Evolutionary conservation across 2,329 filamentous ascomycete genomes (phyloP).

Genomic region (Beauveria medogensis): DNA sequence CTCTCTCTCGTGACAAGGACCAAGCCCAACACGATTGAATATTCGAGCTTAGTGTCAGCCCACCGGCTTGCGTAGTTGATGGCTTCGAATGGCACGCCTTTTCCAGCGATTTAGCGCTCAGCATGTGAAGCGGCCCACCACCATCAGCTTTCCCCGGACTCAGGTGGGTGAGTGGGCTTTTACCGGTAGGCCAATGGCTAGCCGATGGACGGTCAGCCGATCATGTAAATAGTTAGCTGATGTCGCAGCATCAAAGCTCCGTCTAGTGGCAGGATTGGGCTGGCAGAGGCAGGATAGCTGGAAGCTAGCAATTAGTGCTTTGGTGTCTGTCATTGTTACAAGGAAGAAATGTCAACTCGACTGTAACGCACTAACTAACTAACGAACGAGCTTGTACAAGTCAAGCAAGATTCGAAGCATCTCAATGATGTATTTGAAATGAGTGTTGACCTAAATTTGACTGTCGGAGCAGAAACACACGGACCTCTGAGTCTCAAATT

Average conservation of each 20-base stretch:
- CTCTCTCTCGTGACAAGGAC: not conserved
- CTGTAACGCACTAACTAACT: not conserved
- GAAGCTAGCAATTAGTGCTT: not conserved
- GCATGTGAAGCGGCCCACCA: not conserved
- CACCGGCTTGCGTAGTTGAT: not conserved
- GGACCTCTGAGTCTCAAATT: not conserved
- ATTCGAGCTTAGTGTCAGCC: not conserved
- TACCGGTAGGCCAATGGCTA: not conserved
- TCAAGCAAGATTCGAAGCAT: not conserved
- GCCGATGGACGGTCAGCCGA: conserved; percentile 3
- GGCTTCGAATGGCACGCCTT: not conserved
- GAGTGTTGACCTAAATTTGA: too few relatives aligned
- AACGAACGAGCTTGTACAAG: not conserved
- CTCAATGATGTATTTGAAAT: too few relatives aligned
- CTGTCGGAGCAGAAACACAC: too few relatives aligned
- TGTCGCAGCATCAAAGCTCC: not conserved
- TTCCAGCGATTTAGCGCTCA: not conserved
- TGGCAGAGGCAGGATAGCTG: not conserved
- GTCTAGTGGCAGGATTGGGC: not conserved
- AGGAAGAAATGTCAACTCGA: not conserved
- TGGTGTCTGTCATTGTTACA: not conserved
- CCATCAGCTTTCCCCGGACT: not conserved
- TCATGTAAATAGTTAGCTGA: not conserved
- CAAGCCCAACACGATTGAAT: not conserved
- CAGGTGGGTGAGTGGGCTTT: not conserved